Percentiles rank a stretch among this genome's conserved stretches.
These are phyloP conservation scores for Phytopythium aichiense DNA, from an alignment of 352 stramenopile genomes.

Conservation along the genomic window DNA sequence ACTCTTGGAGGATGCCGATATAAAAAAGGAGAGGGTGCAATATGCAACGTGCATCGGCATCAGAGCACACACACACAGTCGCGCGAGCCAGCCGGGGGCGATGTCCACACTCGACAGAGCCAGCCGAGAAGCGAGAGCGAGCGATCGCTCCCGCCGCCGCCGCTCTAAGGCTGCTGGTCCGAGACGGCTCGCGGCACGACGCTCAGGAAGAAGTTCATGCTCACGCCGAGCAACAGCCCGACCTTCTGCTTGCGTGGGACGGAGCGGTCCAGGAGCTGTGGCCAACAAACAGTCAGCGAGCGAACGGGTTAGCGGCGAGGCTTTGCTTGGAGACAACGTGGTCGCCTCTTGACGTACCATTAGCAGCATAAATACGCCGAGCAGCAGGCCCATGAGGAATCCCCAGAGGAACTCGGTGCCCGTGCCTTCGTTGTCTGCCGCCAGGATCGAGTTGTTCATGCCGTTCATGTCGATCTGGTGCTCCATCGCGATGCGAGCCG, in stretches of 20 bases:
- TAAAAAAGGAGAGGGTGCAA: not conserved
- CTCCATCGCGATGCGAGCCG: constrained; percentile 63
- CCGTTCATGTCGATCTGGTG: constrained; percentile 83
- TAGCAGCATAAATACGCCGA: constrained; percentile 88
- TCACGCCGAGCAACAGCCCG: constrained; percentile 76
- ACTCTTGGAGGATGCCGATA: not conserved
- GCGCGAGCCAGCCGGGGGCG: not conserved
- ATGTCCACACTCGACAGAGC: not conserved
- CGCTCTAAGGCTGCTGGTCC: constrained; percentile 40
- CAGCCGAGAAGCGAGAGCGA: not conserved
- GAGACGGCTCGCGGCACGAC: constrained; percentile 78
- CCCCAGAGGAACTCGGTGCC: constrained; percentile 87
- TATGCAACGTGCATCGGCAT: constrained; percentile 6
- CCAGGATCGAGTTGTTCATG: constrained; percentile 80
- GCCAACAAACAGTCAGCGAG: not conserved
- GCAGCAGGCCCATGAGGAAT: constrained; percentile 82
- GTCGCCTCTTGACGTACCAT: constrained; percentile 44
- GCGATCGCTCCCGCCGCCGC: not conserved
- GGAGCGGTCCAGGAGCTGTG: constrained; percentile 77
- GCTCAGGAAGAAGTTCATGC: constrained; percentile 89
- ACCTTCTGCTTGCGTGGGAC: constrained; percentile 87
- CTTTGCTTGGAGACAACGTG: too few species aligned
- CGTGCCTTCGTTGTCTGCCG: constrained; percentile 85
- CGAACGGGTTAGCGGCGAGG: constrained; percentile 1
- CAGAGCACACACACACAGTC: constrained; percentile 2